phyloP scores from a whole-genome alignment of 2,329 filamentous ascomycete species.

The Colletotrichum spinosum region DNA sequence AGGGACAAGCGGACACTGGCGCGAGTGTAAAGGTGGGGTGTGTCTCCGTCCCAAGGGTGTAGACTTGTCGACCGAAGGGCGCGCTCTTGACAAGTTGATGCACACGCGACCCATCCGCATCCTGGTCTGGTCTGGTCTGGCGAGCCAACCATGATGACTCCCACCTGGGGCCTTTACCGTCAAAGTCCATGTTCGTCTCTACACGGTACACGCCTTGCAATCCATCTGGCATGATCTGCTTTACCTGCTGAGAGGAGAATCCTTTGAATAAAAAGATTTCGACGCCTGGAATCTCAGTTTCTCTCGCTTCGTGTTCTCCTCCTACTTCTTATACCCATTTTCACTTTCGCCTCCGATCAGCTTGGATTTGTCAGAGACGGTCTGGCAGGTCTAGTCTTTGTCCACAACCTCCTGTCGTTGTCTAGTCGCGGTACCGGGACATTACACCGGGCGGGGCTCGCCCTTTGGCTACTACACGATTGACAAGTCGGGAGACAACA shows the following conservation, averaged over 20 bases:
- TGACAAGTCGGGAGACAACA: constrained; percentile 6
- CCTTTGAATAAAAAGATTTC: constrained; percentile 35
- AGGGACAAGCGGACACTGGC: constrained; percentile 11
- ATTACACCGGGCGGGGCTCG: constrained; percentile 33
- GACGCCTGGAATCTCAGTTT: constrained; percentile 3
- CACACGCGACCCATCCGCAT: constrained; percentile 34
- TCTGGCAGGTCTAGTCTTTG: too few relatives aligned
- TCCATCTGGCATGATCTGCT: constrained; percentile 29
- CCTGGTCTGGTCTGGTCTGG: constrained; percentile 29
- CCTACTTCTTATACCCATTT: constrained; percentile 25
- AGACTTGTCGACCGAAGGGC: constrained; percentile 35
- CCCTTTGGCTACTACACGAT: constrained; percentile 21
- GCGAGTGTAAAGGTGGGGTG: constrained; percentile 23
- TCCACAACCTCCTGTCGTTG: too few relatives aligned
- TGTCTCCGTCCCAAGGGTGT: constrained; percentile 33
- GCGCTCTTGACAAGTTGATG: constrained; percentile 37
- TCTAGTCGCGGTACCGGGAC: too few relatives aligned
- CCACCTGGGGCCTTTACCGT: constrained; percentile 28
- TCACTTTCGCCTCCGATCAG: constrained; percentile 32
- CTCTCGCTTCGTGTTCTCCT: constrained; percentile 12
- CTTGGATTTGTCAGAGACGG: constrained; percentile 13
- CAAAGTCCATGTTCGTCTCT: not conserved
- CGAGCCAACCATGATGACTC: constrained; percentile 34
- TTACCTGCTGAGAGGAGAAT: constrained; percentile 6
- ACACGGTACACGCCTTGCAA: not conserved